A percentile compares a stretch with the other conserved stretches of the same genome.
Evolutionary conservation across 129 eudicot species (phyloP).

Genomic region (Saussurea involucrata): DNA sequence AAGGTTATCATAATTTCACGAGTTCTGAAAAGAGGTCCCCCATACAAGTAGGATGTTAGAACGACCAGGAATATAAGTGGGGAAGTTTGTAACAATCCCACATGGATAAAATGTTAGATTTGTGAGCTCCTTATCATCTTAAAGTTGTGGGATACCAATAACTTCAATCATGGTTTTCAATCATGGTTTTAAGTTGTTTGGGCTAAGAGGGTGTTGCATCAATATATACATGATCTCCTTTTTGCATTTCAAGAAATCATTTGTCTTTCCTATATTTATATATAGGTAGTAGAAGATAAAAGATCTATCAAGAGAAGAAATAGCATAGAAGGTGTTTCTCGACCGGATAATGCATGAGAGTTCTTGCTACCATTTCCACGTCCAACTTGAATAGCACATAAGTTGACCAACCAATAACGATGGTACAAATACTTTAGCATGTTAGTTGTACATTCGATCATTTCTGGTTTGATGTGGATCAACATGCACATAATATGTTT

Average conservation of each 20-base stretch:
- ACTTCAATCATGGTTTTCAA: not conserved
- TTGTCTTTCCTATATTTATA: not conserved
- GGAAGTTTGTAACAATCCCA: not conserved
- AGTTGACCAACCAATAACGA: not conserved
- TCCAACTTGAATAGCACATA: constrained; percentile 1
- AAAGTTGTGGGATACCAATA: not conserved
- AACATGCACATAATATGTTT: too few relatives aligned
- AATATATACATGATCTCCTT: not conserved
- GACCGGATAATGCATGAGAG: constrained; percentile 19
- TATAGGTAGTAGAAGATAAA: constrained; percentile 53
- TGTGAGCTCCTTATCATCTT: not conserved
- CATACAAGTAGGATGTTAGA: too few relatives aligned
- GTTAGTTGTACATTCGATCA: constrained; percentile 10
- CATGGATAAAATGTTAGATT: not conserved
- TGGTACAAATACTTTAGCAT: not conserved
- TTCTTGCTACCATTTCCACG: not conserved
- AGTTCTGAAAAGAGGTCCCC: too few relatives aligned
- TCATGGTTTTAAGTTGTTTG: not conserved
- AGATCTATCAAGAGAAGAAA: constrained; percentile 48
- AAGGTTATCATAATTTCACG: too few relatives aligned
- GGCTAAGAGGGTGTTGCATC: too few relatives aligned
- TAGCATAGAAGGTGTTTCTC: constrained; percentile 32
- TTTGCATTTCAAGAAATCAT: not conserved
- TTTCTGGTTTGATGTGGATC: not conserved
- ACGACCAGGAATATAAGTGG: not conserved